Percentiles rank a stretch among this genome's conserved stretches.
Conservation (phyloP, 2,329 filamentous ascomycete genomes). For the Pseudopithomyces chartarum region DNA sequence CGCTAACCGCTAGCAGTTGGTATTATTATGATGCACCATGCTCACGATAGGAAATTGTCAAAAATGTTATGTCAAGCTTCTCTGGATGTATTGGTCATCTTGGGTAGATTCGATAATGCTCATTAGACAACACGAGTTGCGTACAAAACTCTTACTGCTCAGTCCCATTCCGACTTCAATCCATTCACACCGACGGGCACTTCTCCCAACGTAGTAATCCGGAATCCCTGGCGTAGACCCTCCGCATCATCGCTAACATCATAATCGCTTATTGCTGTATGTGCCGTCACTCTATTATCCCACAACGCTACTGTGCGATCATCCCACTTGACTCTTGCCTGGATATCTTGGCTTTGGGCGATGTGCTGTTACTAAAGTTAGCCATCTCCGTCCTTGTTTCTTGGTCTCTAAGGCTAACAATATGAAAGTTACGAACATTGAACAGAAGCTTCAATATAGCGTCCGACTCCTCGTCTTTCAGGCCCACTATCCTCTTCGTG, state of each 20-base stretch:
- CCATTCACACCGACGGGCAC: conserved; percentile 24
- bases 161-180: conserved; percentile 25
- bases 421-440: background rate
- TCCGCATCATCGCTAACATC: conserved; percentile 27
- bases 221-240: conserved; percentile 29
- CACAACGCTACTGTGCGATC: conserved; percentile 77
- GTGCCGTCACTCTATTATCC: conserved; percentile 79
- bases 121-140: too few species aligned
- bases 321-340: conserved; percentile 75
- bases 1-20: background rate
- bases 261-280: conserved; percentile 76
- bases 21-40: too few species aligned
- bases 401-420: background rate
- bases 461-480: conserved; percentile 17
- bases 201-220: conserved; percentile 30
- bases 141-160: background rate
- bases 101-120: too few species aligned
- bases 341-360: conserved; percentile 70
- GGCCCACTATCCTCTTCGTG: conserved; percentile 16
- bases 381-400: background rate
- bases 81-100: too few species aligned
- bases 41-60: too few species aligned
- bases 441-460: conserved; percentile 14
- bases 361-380: conserved; percentile 59
- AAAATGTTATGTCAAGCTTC: too few species aligned